Conservation (phyloP, 148 eudicot species). For the Chenopodium formosanum region DNA sequence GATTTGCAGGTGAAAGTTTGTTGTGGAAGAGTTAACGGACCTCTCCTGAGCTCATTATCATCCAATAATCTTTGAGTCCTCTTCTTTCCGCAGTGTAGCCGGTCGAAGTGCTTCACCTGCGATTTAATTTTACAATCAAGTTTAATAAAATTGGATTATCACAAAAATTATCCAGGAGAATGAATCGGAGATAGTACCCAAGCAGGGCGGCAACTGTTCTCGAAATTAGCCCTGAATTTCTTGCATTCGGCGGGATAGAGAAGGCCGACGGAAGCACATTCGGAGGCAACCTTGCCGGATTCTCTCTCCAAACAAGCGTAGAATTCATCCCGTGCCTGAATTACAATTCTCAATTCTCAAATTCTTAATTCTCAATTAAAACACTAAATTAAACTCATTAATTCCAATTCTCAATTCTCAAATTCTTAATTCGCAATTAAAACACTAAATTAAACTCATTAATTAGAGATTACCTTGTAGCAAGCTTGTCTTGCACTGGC, state of each 20-base stretch:
- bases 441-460: not conserved
- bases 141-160: not conserved
- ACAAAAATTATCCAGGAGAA: not conserved
- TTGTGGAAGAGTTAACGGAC: conserved; percentile 72
- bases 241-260: conserved; percentile 76
- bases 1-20: conserved; percentile 50
- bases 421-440: too few species aligned
- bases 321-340: conserved; percentile 74
- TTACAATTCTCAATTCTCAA: not conserved
- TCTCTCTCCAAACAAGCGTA: conserved; percentile 71
- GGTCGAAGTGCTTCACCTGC: conserved; percentile 86
- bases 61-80: conserved; percentile 65
- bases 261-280: conserved; percentile 69
- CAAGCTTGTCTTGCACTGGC: conserved; percentile 9
- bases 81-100: conserved; percentile 71
- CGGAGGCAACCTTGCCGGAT: conserved; percentile 57
- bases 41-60: conserved; percentile 58
- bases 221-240: conserved; percentile 55
- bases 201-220: conserved; percentile 64
- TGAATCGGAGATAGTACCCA: conserved; percentile 42
- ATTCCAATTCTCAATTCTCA: too few species aligned
- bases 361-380: too few species aligned
- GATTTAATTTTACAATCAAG: too few species aligned
- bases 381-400: not conserved
- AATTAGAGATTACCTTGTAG: conserved; percentile 6